Evolutionary conservation across 352 stramenopile species (phyloP).

Genomic region (Pythium phragmiticola): DNA sequence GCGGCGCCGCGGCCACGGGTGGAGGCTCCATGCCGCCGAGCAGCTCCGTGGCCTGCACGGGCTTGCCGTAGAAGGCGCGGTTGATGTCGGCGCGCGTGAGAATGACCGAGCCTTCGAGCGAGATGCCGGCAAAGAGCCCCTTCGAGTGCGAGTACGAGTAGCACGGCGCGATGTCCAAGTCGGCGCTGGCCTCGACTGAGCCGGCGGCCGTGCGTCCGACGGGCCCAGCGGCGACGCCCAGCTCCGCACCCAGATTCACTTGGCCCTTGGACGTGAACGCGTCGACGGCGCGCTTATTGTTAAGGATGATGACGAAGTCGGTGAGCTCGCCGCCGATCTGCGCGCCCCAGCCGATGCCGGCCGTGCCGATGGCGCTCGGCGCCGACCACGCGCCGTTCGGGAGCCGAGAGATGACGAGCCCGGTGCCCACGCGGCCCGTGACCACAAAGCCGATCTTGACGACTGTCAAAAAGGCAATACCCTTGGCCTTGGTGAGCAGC

Average conservation of each 20-base stretch:
- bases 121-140: slow-evolving; percentile 88
- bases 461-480: slow-evolving; percentile 92
- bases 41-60: slow-evolving; percentile 65
- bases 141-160: slow-evolving; percentile 93
- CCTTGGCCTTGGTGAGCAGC: slow-evolving; percentile 86
- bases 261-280: slow-evolving; percentile 86
- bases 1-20: slow-evolving; percentile 73
- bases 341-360: slow-evolving; percentile 87
- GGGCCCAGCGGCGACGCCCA: slow-evolving; percentile 85
- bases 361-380: slow-evolving; percentile 93
- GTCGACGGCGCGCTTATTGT: slow-evolving; percentile 84
- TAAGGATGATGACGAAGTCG: slow-evolving; percentile 94
- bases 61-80: slow-evolving; percentile 89
- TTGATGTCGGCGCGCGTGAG: slow-evolving; percentile 90
- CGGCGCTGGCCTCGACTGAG: slow-evolving; percentile 67
- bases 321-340: slow-evolving; percentile 92
- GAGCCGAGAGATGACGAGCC: slow-evolving; percentile 91
- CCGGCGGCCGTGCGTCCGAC: slow-evolving; percentile 87
- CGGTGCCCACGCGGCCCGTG: slow-evolving; percentile 86
- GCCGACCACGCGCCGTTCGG: slow-evolving; percentile 94
- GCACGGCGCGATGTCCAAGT: slow-evolving; percentile 82
- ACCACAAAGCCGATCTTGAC: slow-evolving; percentile 90
- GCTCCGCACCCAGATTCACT: slow-evolving; percentile 89
- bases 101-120: slow-evolving; percentile 89
- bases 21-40: slow-evolving; percentile 72